Conservation (phyloP, 1,284 basidiomycete genomes). For the Cryptococcus amylolentus region DNA sequence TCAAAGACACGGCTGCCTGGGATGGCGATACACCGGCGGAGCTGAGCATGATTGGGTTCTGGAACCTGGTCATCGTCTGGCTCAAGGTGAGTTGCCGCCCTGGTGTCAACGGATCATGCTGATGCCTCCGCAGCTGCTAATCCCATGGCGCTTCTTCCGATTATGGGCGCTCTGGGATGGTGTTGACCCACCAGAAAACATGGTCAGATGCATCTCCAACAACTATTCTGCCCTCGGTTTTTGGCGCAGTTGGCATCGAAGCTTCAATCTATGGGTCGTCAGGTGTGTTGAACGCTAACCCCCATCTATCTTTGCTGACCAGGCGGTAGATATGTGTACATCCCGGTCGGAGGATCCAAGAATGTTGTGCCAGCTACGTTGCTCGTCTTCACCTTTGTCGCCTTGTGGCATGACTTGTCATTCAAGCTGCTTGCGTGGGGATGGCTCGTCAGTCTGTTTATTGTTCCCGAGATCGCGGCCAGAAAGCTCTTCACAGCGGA, state of each 20-base stretch:
- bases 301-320: neutral
- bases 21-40: constrained; percentile 69
- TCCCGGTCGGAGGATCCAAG: constrained; percentile 78
- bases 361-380: constrained; percentile 64
- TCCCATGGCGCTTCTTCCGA: constrained; percentile 97
- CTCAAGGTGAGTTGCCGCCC: constrained; percentile 66
- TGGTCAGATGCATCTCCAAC: constrained; percentile 98
- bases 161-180: constrained; percentile 89
- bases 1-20: constrained; percentile 74
- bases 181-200: constrained; percentile 94
- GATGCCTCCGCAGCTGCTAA: constrained; percentile 60
- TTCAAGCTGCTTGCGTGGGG: constrained; percentile 91
- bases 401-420: constrained; percentile 94
- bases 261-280: constrained; percentile 94
- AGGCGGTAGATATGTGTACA: constrained; percentile 72
- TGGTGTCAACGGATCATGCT: neutral
- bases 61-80: constrained; percentile 97
- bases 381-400: constrained; percentile 95
- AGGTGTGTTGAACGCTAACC: constrained; percentile 55
- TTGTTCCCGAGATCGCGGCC: constrained; percentile 78
- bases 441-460: constrained; percentile 89
- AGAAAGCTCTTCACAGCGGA: constrained; percentile 60
- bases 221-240: constrained; percentile 93
- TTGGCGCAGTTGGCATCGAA: constrained; percentile 95
- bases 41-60: constrained; percentile 90